Base-by-base conservation (phyloP, 1,284 basidiomycete genomes). In the Heterobasidion occidentale region DNA sequence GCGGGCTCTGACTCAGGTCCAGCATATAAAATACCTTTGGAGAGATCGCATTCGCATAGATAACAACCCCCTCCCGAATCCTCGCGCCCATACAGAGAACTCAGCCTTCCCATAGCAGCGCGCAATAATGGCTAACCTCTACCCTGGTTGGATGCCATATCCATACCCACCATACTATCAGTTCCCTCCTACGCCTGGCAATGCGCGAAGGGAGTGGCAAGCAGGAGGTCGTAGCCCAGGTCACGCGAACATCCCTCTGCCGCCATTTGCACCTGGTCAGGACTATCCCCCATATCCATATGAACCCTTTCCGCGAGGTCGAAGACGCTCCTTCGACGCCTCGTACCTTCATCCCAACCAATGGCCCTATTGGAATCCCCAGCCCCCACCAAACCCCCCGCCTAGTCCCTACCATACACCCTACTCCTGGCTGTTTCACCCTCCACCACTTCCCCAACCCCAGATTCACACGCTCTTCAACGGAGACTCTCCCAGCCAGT, bases 391-490 rank as follows among this genome's bases (percentile, higher is more conserved):
- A 3, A 60, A 61, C 35, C 62, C n/a, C n/a, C n/a, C 63, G 7
- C 69, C 64, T 3, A 55, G 50, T 5, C 62, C 66, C 7, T 57
- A 55, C 11, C 67, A 58, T 8, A 51, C 59, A 65, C 61, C 61
- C 60, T 62, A 62, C 63, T 61, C 54, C 34, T 60, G 55, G 66
- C 60, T 60, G 66, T 47, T 56, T 63, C 17, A 62, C 63, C 67
- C 57, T 56, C 47, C 47, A 63, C 60, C 57, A 56, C 65, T 52
- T 52, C 61, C 60, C 34, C 64, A 57, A 51, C 64, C 70, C 17
- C 62, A 71, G 46, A 70, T 80, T 52, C 74, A 77, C 61, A 83
- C 83, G 1, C 76, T 79, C 59, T 68, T 88, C 7, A 79, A 83
- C 61, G 85, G 78, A 17, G 79, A 81, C 6, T 72, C 73, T 19